A percentile compares a stretch with the other conserved stretches of the same genome.
Evolutionary conservation across 176 grass and related monocot genomes (phyloP).

Genomic region (Pontederia crassipes): DNA sequence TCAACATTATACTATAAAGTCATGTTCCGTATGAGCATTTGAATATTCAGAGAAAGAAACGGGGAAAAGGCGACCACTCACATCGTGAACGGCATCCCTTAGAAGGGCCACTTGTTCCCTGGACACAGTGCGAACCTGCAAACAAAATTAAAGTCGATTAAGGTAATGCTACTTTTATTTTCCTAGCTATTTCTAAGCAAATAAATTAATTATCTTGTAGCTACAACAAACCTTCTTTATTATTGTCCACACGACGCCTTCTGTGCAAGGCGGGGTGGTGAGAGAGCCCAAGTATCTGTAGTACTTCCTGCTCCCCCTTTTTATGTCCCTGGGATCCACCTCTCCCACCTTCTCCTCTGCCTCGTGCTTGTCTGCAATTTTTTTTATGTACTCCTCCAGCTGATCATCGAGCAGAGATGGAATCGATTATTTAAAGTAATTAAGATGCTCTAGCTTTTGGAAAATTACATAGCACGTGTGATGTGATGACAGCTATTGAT

Average conservation of each 20-base stretch:
- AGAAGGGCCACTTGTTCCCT: slow-evolving; percentile 52
- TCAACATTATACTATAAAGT: background rate
- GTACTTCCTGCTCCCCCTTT: slow-evolving; percentile 30
- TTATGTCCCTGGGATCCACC: slow-evolving; percentile 25
- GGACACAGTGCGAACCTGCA: slow-evolving; percentile 37
- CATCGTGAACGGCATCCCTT: slow-evolving; percentile 51
- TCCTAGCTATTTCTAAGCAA: background rate
- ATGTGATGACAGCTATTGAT: no score
- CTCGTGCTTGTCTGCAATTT: slow-evolving; percentile 6
- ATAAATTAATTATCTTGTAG: background rate
- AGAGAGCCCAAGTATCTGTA: slow-evolving; percentile 75
- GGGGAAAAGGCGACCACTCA: slow-evolving; percentile 14
- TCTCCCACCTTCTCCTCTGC: slow-evolving; percentile 27
- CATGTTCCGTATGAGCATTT: background rate
- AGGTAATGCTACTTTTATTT: background rate
- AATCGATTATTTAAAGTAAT: no score
- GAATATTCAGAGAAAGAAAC: background rate
- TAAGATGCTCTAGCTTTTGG: no score
- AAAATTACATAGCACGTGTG: background rate
- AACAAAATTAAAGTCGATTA: background rate
- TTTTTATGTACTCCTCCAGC: slow-evolving; percentile 43
- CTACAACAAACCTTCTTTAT: slow-evolving; percentile 32
- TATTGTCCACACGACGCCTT: slow-evolving; percentile 69
- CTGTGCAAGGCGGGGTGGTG: slow-evolving; percentile 52
- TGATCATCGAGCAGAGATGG: background rate